Conservation (phyloP, 2,329 filamentous ascomycete genomes). For the Monilinia polystroma region DNA sequence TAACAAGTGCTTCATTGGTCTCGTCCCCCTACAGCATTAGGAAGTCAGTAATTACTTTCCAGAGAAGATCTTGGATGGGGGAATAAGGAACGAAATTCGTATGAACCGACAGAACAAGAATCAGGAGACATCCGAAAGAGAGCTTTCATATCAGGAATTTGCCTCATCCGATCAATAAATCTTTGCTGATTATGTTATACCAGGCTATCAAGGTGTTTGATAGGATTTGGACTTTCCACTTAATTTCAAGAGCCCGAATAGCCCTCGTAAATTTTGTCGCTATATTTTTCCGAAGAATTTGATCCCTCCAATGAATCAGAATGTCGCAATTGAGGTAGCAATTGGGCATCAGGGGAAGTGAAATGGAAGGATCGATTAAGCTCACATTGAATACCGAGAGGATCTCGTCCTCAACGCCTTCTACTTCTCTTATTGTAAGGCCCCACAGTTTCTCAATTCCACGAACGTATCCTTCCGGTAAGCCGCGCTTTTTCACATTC, state of each 20-base stretch:
- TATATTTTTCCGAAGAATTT: background rate
- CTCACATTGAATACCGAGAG: slow-evolving; percentile 45
- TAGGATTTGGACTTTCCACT: too few relatives aligned
- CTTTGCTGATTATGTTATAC: too few relatives aligned
- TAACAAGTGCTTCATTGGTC: slow-evolving; percentile 38
- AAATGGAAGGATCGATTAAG: background rate
- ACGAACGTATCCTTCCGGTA: slow-evolving; percentile 77
- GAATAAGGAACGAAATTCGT: too few relatives aligned
- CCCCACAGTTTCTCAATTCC: slow-evolving; percentile 64
- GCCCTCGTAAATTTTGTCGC: background rate
- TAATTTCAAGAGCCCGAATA: too few relatives aligned
- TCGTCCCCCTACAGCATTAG: slow-evolving; percentile 39
- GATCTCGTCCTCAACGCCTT: slow-evolving; percentile 50
- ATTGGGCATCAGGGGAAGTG: background rate
- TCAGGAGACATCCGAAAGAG: too few relatives aligned
- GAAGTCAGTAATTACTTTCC: background rate
- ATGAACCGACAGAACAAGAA: too few relatives aligned
- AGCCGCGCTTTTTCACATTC: slow-evolving; percentile 71
- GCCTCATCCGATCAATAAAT: too few relatives aligned
- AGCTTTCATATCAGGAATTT: too few relatives aligned
- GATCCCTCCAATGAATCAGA: too few relatives aligned
- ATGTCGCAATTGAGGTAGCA: too few relatives aligned
- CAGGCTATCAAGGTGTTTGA: too few relatives aligned
- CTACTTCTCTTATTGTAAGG: slow-evolving; percentile 51
- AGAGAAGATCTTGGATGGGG: too few relatives aligned